Conservation (phyloP, 1,284 basidiomycete genomes). For the Austroboletus olivaceoglutinosus region DNA sequence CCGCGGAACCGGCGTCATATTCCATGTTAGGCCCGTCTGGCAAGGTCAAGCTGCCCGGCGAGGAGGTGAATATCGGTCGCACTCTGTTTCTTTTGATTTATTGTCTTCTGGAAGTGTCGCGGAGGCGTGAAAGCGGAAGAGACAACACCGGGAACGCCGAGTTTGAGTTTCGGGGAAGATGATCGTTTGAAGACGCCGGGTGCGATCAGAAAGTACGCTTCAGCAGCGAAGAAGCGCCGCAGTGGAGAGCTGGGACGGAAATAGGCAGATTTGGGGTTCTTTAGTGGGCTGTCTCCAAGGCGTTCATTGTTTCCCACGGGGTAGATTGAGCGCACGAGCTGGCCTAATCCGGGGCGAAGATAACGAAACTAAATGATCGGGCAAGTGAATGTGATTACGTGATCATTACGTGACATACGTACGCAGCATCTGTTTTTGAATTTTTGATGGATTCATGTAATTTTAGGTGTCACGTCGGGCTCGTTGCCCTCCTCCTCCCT, state of each 20-base stretch:
- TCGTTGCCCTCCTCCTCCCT: constrained; percentile 31
- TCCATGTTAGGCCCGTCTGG: constrained; percentile 43
- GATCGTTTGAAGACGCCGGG: too few species aligned
- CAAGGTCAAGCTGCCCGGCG: constrained; percentile 64
- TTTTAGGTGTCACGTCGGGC: constrained; percentile 33
- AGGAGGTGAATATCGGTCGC: constrained; percentile 52
- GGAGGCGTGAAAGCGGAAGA: too few species aligned
- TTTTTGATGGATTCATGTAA: constrained; percentile 35
- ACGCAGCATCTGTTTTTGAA: constrained; percentile 36
- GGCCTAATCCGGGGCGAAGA: constrained; percentile 7
- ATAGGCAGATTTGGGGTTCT: background rate
- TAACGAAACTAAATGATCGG: constrained; percentile 24
- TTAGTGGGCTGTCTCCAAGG: too few species aligned
- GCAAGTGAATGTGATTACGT: constrained; percentile 22
- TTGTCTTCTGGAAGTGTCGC: too few species aligned
- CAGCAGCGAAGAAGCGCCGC: constrained; percentile 40
- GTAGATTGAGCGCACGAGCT: constrained; percentile 8
- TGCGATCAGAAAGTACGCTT: constrained; percentile 30
- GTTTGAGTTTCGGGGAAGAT: too few species aligned
- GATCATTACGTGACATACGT: constrained; percentile 32
- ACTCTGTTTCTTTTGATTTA: too few species aligned
- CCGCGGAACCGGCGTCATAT: too few species aligned
- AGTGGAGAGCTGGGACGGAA: too few species aligned
- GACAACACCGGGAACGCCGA: too few species aligned
- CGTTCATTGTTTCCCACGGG: background rate